These are phyloP conservation scores for Hippophae gyantsensis DNA, from an alignment of 306 rosid genomes.

Conservation along the genomic window DNA sequence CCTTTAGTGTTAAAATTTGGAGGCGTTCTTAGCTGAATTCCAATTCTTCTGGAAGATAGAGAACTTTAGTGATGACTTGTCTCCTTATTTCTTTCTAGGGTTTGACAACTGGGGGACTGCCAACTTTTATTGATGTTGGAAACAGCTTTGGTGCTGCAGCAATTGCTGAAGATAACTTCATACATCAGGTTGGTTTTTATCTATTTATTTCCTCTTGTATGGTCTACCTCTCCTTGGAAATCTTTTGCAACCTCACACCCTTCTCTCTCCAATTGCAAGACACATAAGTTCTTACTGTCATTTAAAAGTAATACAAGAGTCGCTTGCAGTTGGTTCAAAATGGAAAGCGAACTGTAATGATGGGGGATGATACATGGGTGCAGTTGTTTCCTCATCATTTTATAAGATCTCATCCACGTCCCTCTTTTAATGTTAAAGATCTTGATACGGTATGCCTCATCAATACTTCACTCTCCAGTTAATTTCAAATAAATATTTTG, in stretches of 20 bases:
- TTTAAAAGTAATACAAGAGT: constrained; percentile 10
- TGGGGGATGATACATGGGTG: constrained; percentile 99
- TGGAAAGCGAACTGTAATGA: constrained; percentile 88
- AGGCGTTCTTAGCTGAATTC: no score
- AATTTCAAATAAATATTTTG: constrained; percentile 11
- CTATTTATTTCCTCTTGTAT: constrained; percentile 2
- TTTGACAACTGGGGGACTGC: constrained; percentile 91
- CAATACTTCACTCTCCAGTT: not conserved
- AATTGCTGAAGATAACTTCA: constrained; percentile 69
- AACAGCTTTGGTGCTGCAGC: constrained; percentile 97
- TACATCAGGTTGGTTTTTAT: constrained; percentile 44
- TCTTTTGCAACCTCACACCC: not conserved
- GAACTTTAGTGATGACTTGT: not conserved
- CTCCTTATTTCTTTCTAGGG: constrained; percentile 38
- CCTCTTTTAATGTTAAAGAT: constrained; percentile 95
- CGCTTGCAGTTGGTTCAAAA: constrained; percentile 66
- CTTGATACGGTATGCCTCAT: constrained; percentile 66
- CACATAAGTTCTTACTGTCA: not conserved
- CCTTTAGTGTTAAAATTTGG: no score
- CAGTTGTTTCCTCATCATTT: constrained; percentile 92
- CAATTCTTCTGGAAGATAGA: not conserved
- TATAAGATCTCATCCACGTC: constrained; percentile 63
- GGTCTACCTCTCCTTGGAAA: not conserved
- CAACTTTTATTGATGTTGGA: constrained; percentile 95
- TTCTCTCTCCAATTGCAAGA: constrained; percentile 2